These are phyloP conservation scores for Musa itinerans DNA, from an alignment of 176 grass and related monocot species.

Conservation along the genomic window DNA sequence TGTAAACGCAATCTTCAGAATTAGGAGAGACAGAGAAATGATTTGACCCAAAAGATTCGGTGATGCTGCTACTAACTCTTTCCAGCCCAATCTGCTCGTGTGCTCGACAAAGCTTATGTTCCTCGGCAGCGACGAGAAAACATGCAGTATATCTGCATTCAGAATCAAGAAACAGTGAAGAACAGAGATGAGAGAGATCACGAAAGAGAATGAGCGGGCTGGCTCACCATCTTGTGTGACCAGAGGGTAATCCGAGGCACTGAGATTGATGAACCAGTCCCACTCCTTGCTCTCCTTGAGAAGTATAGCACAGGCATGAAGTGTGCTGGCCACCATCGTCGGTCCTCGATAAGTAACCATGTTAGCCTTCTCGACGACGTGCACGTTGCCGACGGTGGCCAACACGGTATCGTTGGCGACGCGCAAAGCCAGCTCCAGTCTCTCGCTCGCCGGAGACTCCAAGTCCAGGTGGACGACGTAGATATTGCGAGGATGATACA, in stretches of 20 bases:
- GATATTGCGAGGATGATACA: constrained; percentile 83
- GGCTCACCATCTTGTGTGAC: constrained; percentile 70
- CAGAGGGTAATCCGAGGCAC: constrained; percentile 86
- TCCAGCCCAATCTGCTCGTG: constrained; percentile 76
- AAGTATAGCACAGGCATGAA: constrained; percentile 80
- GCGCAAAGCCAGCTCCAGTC: constrained; percentile 46
- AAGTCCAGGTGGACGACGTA: constrained; percentile 88
- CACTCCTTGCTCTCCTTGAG: constrained; percentile 53
- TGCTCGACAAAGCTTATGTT: constrained; percentile 87
- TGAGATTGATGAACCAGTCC: constrained; percentile 99
- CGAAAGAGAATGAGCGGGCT: neutral
- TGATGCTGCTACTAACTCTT: constrained; percentile 45
- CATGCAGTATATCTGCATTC: constrained; percentile 53
- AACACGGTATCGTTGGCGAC: constrained; percentile 40
- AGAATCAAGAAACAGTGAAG: neutral
- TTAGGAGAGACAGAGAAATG: neutral
- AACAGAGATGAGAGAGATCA: neutral
- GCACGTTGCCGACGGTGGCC: constrained; percentile 50
- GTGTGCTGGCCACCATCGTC: constrained; percentile 90
- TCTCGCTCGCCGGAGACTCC: constrained; percentile 46
- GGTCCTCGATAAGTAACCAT: constrained; percentile 84
- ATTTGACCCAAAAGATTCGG: neutral
- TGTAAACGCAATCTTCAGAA: constrained; percentile 12
- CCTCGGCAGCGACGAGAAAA: constrained; percentile 51
- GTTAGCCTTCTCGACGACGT: constrained; percentile 66